phyloP scores from a whole-genome alignment of 805 yeast genomes.

The Barnettozyma vustinii region DNA sequence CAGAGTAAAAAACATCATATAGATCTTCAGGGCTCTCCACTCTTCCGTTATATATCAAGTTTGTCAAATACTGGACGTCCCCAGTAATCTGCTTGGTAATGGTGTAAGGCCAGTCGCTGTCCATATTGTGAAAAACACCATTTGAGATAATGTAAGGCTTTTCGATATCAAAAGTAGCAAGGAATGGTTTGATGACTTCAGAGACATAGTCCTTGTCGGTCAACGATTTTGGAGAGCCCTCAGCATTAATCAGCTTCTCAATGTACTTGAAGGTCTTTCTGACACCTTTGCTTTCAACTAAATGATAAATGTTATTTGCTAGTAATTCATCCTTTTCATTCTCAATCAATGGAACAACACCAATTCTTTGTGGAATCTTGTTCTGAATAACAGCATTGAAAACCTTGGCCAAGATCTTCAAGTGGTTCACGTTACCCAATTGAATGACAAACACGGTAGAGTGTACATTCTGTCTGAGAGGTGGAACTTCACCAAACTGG shows the following conservation, averaged over 20 bases:
- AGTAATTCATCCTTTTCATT: slow-evolving; percentile 15
- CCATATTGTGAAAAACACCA: slow-evolving; percentile 59
- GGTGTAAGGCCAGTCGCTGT: slow-evolving; percentile 48
- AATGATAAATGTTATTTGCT: slow-evolving; percentile 18
- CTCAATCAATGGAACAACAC: slow-evolving; percentile 60
- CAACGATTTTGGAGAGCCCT: slow-evolving; percentile 9
- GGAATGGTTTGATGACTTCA: slow-evolving; percentile 22
- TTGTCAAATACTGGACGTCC: slow-evolving; percentile 38
- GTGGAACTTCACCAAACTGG: slow-evolving; percentile 61
- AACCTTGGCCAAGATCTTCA: slow-evolving; percentile 44
- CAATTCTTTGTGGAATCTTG: slow-evolving; percentile 74
- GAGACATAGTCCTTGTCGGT: slow-evolving; percentile 19
- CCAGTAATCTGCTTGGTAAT: slow-evolving; percentile 46
- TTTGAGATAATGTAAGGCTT: slow-evolving; percentile 58
- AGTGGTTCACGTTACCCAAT: slow-evolving; percentile 46
- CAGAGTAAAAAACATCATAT: slow-evolving; percentile 36
- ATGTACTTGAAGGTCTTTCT: slow-evolving; percentile 15
- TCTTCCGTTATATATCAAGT: slow-evolving; percentile 23
- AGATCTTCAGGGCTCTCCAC: slow-evolving; percentile 25
- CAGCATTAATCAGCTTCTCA: slow-evolving; percentile 11
- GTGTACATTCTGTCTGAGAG: slow-evolving; percentile 66
- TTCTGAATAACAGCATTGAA: slow-evolving; percentile 45
- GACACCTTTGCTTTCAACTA: slow-evolving; percentile 12
- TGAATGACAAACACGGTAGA: slow-evolving; percentile 66
- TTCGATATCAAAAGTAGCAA: slow-evolving; percentile 34